Conservation (phyloP, 139 green algal genomes). For the Limnomonas spitsbergensis region DNA sequence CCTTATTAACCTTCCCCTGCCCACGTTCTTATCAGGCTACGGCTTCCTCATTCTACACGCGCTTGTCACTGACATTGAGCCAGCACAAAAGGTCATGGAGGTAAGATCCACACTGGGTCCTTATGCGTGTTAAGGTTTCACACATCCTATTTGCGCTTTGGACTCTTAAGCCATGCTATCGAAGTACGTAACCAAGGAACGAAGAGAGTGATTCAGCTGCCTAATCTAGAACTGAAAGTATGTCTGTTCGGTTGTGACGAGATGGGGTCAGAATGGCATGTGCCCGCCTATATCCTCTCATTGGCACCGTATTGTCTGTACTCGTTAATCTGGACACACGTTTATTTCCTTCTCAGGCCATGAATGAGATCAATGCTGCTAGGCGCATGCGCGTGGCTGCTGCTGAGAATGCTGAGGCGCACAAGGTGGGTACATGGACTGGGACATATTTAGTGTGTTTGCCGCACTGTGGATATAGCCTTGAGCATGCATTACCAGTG, state of each 20-base stretch:
- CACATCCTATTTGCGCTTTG: neutral
- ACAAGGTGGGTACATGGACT: conserved; percentile 69
- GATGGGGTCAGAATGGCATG: neutral
- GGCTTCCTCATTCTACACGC: conserved; percentile 83
- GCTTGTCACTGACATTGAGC: conserved; percentile 78
- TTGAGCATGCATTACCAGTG: no score
- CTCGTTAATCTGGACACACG: neutral
- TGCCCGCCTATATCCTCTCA: neutral
- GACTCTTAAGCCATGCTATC: neutral
- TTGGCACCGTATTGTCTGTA: neutral
- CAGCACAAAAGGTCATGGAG: conserved; percentile 54
- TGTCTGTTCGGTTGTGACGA: neutral
- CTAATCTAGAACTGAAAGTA: neutral
- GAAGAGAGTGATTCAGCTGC: neutral
- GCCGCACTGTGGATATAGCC: no score
- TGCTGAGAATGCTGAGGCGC: conserved; percentile 72
- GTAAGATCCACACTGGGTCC: conserved; percentile 1
- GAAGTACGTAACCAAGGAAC: neutral
- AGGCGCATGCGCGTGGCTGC: conserved; percentile 68
- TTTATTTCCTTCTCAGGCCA: conserved; percentile 26
- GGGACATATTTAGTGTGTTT: no score
- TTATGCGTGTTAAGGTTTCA: no score
- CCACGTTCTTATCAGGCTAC: no score
- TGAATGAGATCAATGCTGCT: conserved; percentile 90
- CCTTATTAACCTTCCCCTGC: no score